Base-by-base conservation (phyloP, 2,329 filamentous ascomycete species). In the Colletotrichum orbiculare region DNA sequence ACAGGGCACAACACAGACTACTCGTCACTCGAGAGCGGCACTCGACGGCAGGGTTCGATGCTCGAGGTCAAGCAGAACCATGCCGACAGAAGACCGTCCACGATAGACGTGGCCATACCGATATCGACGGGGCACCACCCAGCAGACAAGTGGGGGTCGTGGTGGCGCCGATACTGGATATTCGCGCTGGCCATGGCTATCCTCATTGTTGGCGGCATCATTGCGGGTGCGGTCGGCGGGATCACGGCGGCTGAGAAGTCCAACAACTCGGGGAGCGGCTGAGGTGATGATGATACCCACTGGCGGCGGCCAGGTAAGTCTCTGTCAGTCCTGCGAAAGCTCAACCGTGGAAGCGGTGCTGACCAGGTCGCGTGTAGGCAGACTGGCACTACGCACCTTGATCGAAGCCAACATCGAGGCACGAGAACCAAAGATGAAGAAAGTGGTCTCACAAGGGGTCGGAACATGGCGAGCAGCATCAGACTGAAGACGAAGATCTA, bases 121-220 rank as follows among this genome's bases (percentile, higher is more conserved):
- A 62, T 63, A 6, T 62, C 59, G 2, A 43, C 52, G 4, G 58
- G 37, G 9, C 47, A 25, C 3, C 34, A 13, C 15, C 17, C 46
- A 3, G 5, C 35, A 15, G 13, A 15, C 25, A 15, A n/a, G 10
- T 49, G 33, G 38, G 12, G 52, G 8, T 41, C 46, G 8, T 66
- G 63, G 58, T 42, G 60, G 41, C 52, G 58, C 12, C 41, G 63
- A 25, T 66, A 66, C 13, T 66, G 63, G 63, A 62, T 66, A 0
- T 66, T 66, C 9, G 47, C 57, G 8, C 25, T 66, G 33, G 63
- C 63, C 13, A 66, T 66, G 63, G 34, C 52, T 3, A 53, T 66
- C 8, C 58, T 66, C 1, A 13, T 66, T 13, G 25, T 57, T 12
- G 63, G 63, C 8, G 63, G 63, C 2, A 57, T 66, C 33, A 61